Percentiles rank a stretch among this genome's conserved stretches.
Evolutionary conservation across 768 basidiomycete species (phyloP).

Genomic region (Boletus pseudo-olivaceus): DNA sequence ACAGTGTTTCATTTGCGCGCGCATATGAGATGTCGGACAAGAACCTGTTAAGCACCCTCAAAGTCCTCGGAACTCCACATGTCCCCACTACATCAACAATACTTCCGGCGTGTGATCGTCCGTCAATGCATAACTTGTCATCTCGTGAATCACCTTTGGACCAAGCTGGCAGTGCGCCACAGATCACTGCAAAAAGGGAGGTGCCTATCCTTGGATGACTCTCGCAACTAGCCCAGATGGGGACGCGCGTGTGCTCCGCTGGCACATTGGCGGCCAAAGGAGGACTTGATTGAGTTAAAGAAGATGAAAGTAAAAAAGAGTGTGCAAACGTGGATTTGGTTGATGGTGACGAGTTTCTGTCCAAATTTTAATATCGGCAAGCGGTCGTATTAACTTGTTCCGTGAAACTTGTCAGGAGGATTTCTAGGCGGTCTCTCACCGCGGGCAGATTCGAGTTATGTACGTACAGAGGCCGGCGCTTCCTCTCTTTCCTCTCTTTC

Average conservation of each 20-base stretch:
- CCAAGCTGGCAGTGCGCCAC: conserved; percentile 4
- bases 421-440: conserved; percentile 13
- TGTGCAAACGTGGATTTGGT: not conserved
- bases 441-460: conserved; percentile 8
- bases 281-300: not conserved
- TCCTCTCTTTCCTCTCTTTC: not conserved
- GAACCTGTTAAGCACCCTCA: not conserved
- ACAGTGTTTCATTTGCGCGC: conserved; percentile 22
- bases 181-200: conserved; percentile 4
- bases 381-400: not conserved
- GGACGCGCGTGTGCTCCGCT: not conserved
- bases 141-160: conserved; percentile 3
- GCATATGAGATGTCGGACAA: not conserved
- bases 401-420: conserved; percentile 21
- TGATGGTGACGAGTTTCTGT: not conserved
- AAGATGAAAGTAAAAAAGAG: not conserved
- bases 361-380: conserved; percentile 9
- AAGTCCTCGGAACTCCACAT: conserved; percentile 15
- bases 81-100: not conserved
- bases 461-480: conserved; percentile 7
- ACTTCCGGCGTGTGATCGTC: conserved; percentile 2
- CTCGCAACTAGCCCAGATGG: not conserved
- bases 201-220: conserved; percentile 3
- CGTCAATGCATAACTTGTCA: not conserved
- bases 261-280: not conserved